Base-by-base conservation (phyloP, 1,139 yeast species). In the Barnettozyma hawaiiensis region DNA sequence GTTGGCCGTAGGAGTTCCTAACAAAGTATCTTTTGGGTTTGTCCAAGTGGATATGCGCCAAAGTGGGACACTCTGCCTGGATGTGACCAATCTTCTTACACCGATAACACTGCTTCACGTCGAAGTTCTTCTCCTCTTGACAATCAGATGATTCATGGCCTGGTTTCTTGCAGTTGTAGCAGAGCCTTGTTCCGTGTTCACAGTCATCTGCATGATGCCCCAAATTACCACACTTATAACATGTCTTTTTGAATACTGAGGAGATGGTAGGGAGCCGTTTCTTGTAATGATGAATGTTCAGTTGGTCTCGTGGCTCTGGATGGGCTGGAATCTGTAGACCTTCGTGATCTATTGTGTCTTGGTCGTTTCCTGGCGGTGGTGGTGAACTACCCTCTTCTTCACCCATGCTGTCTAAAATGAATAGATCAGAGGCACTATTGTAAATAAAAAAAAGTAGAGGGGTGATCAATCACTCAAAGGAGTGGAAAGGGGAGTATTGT, bases 131-230 rank as follows among this genome's bases (percentile, higher is more conserved):
- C 8, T 19, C 51, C 18, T 47, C 44, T 15, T 49, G 47, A 24
- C 57, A 53, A 1, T 47, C 19, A 0, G 53, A 45, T 11, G 52
- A 48, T 37, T 48, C 52, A 33, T 53, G 57, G 1, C 52, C 54
- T 5, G 55, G 52, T 12, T 48, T 31, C 15, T 52, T 53, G 40
- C 57, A 53, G 34, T 53, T 53, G 37, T 53, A 53, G 31, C 57
- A 53, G 1, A 52, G 47, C 9, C 53, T 46, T 12, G 39, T 44
- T 6, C 24, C 21, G 15, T 43, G 46, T 3, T 36, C 37, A 32
- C 57, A 53, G 22, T 48, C 50, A n/a, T 52, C 49, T 3, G 57
- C 57, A 27, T 45, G 48, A 21, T 53, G 57, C 2, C 55, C 57
- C 18, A 53, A 39, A 20, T 52, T 51, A 2, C 57, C 57, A 40